Conservation (phyloP, 2,329 filamentous ascomycete species). For the Epichloe glyceriae region DNA sequence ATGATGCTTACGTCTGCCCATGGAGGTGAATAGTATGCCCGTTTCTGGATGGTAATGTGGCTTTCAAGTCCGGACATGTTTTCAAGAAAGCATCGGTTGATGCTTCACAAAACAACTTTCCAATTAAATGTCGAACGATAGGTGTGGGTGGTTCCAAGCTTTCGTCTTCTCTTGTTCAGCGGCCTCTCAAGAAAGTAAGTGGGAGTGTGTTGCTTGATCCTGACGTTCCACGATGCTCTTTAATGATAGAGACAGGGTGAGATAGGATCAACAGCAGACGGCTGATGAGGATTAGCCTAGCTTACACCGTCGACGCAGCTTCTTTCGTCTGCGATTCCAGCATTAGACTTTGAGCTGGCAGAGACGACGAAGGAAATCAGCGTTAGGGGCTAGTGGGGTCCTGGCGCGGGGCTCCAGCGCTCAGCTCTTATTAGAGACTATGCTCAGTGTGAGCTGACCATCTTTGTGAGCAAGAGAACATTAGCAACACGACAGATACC, state of each 20-base stretch:
- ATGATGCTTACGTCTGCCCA: slow-evolving; percentile 97
- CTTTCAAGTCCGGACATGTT: slow-evolving; percentile 22
- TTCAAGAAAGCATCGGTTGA: background rate
- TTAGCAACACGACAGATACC: too few relatives aligned
- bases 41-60: slow-evolving; percentile 38
- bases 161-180: background rate
- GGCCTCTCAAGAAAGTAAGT: background rate
- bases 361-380: background rate
- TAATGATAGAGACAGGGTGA: too few relatives aligned
- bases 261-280: background rate
- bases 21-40: slow-evolving; percentile 77
- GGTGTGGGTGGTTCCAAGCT: background rate
- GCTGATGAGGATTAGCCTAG: background rate
- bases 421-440: background rate
- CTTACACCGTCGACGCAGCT: background rate
- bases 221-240: background rate
- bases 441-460: background rate
- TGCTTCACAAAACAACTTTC: background rate
- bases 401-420: background rate
- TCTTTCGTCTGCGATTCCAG: background rate
- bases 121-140: background rate
- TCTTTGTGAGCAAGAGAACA: too few relatives aligned
- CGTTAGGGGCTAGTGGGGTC: background rate
- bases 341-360: background rate
- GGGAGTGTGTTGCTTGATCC: background rate